phyloP scores from a whole-genome alignment of 2,329 filamentous ascomycete genomes.

The Xylariaceae sp. region DNA sequence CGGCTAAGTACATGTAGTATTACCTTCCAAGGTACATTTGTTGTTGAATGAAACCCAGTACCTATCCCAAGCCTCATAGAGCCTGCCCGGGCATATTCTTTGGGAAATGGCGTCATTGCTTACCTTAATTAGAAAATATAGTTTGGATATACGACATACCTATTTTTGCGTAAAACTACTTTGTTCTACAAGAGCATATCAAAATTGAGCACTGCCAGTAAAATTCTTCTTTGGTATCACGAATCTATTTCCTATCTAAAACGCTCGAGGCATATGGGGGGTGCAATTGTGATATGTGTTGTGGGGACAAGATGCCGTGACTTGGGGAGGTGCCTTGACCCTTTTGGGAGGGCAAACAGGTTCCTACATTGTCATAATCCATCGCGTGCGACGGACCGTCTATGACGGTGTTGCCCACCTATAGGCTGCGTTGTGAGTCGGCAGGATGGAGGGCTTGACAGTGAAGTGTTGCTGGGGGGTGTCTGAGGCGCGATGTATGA shows the following conservation, averaged over 20 bases:
- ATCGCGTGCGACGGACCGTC: slow-evolving; percentile 13
- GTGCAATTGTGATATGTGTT: slow-evolving; percentile 27
- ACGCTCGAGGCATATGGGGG: slow-evolving; percentile 7
- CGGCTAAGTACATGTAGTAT: too few relatives aligned
- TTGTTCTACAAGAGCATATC: too few relatives aligned
- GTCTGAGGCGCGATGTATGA: neutral
- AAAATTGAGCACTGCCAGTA: too few relatives aligned
- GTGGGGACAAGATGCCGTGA: slow-evolving; percentile 28
- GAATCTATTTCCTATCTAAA: slow-evolving; percentile 9
- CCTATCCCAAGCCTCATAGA: too few relatives aligned
- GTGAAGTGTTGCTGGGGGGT: neutral
- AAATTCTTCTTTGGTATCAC: slow-evolving; percentile 9
- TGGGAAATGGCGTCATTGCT: too few relatives aligned
- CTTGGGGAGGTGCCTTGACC: slow-evolving; percentile 24
- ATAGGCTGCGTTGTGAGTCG: slow-evolving; percentile 11
- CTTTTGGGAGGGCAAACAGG: slow-evolving; percentile 18
- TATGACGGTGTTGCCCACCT: slow-evolving; percentile 14
- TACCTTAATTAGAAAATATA: too few relatives aligned
- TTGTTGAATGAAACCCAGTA: too few relatives aligned
- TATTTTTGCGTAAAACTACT: too few relatives aligned
- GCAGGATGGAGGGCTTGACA: slow-evolving; percentile 2
- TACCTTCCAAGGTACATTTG: too few relatives aligned
- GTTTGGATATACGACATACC: too few relatives aligned
- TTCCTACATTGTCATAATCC: slow-evolving; percentile 23
- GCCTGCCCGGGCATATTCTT: too few relatives aligned